phyloP scores from a whole-genome alignment of 345 rosid genomes.

The Moringa oleifera region DNA sequence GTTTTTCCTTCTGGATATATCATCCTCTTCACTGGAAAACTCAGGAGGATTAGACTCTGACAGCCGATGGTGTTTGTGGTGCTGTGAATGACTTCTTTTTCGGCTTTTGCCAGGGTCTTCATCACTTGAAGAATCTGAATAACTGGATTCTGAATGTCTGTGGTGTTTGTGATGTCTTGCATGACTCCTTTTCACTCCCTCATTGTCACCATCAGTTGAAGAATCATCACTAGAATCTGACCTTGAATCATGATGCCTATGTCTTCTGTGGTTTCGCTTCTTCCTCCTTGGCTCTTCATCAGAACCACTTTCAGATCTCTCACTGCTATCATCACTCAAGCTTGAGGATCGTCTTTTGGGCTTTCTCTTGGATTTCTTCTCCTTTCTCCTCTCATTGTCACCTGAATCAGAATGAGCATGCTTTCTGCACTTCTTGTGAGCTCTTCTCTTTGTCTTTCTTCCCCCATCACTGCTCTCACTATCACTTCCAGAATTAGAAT shows the following conservation, averaged over 20 bases:
- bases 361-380: constrained; percentile 46
- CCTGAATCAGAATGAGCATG: constrained; percentile 40
- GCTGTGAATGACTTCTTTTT: constrained; percentile 30
- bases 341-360: constrained; percentile 38
- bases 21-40: too few relatives aligned
- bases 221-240: constrained; percentile 28
- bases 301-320: constrained; percentile 34
- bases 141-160: constrained; percentile 16
- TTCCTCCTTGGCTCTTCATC: constrained; percentile 49
- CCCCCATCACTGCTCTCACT: constrained; percentile 33
- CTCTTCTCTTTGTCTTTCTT: constrained; percentile 44
- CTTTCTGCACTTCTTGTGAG: constrained; percentile 56
- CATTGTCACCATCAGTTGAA: constrained; percentile 31
- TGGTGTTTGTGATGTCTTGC: constrained; percentile 24
- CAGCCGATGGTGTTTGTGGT: constrained; percentile 27
- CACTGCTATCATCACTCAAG: constrained; percentile 34
- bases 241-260: constrained; percentile 34
- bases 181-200: constrained; percentile 22
- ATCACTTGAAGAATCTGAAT: constrained; percentile 26
- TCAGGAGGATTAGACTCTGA: constrained; percentile 16
- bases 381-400: constrained; percentile 48
- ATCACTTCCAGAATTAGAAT: constrained; percentile 43
- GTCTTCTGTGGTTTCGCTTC: constrained; percentile 37
- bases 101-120: constrained; percentile 25
- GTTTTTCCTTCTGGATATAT: constrained; percentile 1